Percentiles rank a stretch among this genome's conserved stretches.
These are phyloP conservation scores for Chaetomium strumarium DNA, from an alignment of 2,329 filamentous ascomycete species.

Conservation along the genomic window DNA sequence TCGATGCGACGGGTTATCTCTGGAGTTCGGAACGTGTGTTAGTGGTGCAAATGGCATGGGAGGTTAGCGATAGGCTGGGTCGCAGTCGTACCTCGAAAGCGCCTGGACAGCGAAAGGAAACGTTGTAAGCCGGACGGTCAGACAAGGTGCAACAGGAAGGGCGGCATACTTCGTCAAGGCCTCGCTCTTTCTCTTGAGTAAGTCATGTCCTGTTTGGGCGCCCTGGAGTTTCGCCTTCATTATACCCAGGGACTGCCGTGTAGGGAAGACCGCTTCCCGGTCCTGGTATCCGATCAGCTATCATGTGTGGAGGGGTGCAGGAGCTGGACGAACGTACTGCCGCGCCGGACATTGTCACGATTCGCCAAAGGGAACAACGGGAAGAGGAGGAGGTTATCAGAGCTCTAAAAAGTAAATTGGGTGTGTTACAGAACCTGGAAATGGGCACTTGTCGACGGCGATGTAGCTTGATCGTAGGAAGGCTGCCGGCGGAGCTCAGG, in stretches of 20 bases:
- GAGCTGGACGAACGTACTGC: conserved; percentile 29
- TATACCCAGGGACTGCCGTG: conserved; percentile 88
- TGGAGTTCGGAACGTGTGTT: conserved; percentile 28
- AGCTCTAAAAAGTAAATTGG: neutral
- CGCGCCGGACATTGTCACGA: conserved; percentile 35
- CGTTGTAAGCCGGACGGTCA: conserved; percentile 11
- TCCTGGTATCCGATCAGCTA: conserved; percentile 50
- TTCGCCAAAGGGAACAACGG: neutral
- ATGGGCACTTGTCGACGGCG: neutral
- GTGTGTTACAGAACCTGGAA: neutral
- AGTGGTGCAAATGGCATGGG: neutral
- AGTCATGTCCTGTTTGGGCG: conserved; percentile 81
- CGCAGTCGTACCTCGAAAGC: conserved; percentile 67
- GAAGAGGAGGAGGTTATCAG: neutral
- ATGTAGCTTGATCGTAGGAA: conserved; percentile 19
- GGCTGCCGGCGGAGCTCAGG: neutral
- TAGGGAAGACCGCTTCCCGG: conserved; percentile 94
- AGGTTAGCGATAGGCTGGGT: neutral
- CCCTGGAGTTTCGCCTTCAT: conserved; percentile 99
- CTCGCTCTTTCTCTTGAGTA: conserved; percentile 97
- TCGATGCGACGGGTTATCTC: conserved; percentile 97
- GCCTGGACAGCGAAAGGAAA: conserved; percentile 44
- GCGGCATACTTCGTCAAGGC: conserved; percentile 84
- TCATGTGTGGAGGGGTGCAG: conserved; percentile 4
- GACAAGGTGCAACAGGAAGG: neutral